These are phyloP conservation scores for Rachicladosporium sp. DNA, from an alignment of 2,329 filamentous ascomycete species.

Conservation along the genomic window DNA sequence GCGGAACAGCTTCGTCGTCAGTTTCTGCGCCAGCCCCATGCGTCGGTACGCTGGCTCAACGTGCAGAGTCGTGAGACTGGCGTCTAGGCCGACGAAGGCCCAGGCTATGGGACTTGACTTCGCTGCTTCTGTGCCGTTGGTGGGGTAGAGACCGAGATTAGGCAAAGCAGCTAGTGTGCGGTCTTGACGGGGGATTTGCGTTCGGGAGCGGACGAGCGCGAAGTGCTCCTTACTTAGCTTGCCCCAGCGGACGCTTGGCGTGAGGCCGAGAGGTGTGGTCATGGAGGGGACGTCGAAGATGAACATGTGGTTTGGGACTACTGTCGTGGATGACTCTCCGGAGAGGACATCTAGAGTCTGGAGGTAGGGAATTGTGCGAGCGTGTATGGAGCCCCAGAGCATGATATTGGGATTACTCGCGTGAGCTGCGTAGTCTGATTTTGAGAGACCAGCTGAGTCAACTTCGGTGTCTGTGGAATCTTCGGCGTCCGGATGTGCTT, in stretches of 20 bases:
- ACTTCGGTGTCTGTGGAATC: too few species aligned
- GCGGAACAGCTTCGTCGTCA: constrained; percentile 46
- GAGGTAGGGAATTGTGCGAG: constrained; percentile 12
- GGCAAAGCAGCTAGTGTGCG: constrained; percentile 30
- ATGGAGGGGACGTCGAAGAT: constrained; percentile 13
- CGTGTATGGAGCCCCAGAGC: constrained; percentile 22
- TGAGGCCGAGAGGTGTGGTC: constrained; percentile 19
- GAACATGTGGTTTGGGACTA: constrained; percentile 16
- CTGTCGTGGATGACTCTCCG: neutral
- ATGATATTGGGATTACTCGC: constrained; percentile 10
- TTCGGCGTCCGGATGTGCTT: too few species aligned
- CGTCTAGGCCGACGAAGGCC: constrained; percentile 52
- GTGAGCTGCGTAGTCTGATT: constrained; percentile 12
- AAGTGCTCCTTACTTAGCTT: constrained; percentile 41
- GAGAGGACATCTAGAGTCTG: constrained; percentile 12
- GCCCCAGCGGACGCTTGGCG: constrained; percentile 45
- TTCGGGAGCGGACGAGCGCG: constrained; percentile 41
- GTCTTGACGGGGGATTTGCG: constrained; percentile 39
- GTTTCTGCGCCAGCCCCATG: constrained; percentile 49
- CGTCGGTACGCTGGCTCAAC: constrained; percentile 49
- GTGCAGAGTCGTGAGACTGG: constrained; percentile 48
- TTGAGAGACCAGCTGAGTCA: constrained; percentile 6
- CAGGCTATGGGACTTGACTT: constrained; percentile 48
- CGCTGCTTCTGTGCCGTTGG: constrained; percentile 24
- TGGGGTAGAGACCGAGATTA: constrained; percentile 22